Evolutionary conservation across 306 rosid genomes (phyloP), one percentile per base, ranked within the genome.

Genomic region (Rosa rugosa): DNA sequence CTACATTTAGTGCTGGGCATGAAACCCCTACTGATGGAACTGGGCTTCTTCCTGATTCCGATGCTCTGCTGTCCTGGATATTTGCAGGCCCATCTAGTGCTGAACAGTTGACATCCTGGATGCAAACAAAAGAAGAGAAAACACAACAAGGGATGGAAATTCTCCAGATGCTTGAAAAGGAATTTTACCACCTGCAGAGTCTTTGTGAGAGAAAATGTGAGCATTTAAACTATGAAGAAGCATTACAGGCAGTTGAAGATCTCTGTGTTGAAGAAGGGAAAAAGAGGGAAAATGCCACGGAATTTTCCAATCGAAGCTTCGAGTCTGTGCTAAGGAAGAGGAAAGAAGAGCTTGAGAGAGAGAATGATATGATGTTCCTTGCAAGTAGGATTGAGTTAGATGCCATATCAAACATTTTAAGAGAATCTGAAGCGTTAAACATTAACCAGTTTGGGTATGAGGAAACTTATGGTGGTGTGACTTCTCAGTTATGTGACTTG

Each of bases 201-300:
- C 89, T 93, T 45, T 93, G 96, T 86, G 98, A 93, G 85, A 86
- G 87, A 81, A 96, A 96, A 84, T 84, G 86, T 79, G 98, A 90
- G 80, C 94, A 87, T 23, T 62, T 93, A 56, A 87, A 82, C 82
- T 83, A 87, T 53, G 98, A 93, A 83, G 91, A 93, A 88, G 98
- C 97, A 47, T 75, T 91, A 75, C 96, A 85, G 86, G 83, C 88
- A 13, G 86, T 93, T 47, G 98, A 91, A 88, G 90, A 96, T 82
- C 97, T 93, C 57, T 93, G 97, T 79, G 84, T 90, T 72, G 97
- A 87, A 83, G 97, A 90, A 84, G 91, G 94, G 75, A 91, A 83
- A 85, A 93, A 86, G 89, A 89, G 91, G 93, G 92, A 89, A 71
- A 84, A 75, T 84, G 82, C 81, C 68, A 76, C 82, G 17, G 96